These are phyloP conservation scores for Rhodomyrtus psidioides DNA, from an alignment of 441 rosid species.

Conservation along the genomic window DNA sequence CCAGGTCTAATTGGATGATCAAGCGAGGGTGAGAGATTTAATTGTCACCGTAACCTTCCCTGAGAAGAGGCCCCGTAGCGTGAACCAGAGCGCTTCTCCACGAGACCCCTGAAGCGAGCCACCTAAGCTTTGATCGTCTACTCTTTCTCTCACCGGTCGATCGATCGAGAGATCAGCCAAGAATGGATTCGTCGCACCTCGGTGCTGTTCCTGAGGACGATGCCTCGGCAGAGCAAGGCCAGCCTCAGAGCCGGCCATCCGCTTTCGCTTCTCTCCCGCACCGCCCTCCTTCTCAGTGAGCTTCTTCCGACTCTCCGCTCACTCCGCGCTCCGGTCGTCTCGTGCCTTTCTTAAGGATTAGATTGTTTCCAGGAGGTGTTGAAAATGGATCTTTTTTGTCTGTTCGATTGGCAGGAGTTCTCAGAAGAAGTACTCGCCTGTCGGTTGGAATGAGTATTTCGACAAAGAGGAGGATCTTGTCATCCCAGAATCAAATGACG, in stretches of 20 bases:
- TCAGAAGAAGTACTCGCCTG: conserved; percentile 48
- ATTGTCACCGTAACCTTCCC: not conserved
- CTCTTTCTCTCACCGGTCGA: not conserved
- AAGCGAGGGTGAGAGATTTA: not conserved
- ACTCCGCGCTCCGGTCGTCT: not conserved
- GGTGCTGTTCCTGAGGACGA: not conserved
- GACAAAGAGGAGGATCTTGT: conserved; percentile 70
- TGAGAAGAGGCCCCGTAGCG: not conserved
- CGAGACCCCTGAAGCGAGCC: not conserved
- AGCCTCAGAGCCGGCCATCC: not conserved
- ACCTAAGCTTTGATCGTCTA: not conserved
- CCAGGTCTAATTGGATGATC: not conserved
- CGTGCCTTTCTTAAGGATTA: not conserved
- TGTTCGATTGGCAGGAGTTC: conserved; percentile 33
- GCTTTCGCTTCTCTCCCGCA: not conserved
- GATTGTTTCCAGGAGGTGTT: not conserved
- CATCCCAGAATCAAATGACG: conserved; percentile 62
- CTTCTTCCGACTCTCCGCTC: not conserved
- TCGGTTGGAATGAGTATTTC: conserved; percentile 63
- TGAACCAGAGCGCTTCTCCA: not conserved
- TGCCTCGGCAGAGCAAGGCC: not conserved
- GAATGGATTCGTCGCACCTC: not conserved
- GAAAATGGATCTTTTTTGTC: not conserved
- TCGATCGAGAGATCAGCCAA: not conserved
- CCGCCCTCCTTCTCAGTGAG: conserved; percentile 5